phyloP scores from a whole-genome alignment of 2,329 filamentous ascomycete genomes.

The Gyromitra esculenta region DNA sequence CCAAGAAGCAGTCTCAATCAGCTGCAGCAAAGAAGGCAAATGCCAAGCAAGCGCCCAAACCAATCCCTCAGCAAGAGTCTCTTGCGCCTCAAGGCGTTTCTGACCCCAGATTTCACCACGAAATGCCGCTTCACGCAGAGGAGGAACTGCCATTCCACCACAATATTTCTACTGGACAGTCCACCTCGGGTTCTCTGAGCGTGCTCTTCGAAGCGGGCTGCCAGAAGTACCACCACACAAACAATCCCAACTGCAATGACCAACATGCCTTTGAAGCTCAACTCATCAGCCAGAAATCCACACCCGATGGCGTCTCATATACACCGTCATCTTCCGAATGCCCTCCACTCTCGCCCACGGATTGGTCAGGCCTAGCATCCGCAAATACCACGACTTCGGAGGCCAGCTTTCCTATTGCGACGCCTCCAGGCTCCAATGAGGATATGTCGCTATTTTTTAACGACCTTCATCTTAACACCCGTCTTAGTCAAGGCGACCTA shows the following conservation, averaged over 20 bases:
- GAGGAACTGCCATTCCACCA: constrained; percentile 9
- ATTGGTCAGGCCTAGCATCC: constrained; percentile 42
- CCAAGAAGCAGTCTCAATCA: constrained; percentile 47
- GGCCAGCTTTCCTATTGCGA: constrained; percentile 29
- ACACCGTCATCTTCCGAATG: constrained; percentile 40
- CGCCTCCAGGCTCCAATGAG: constrained; percentile 40
- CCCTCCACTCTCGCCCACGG: constrained; percentile 40
- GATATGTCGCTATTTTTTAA: constrained; percentile 51
- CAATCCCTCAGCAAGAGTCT: constrained; percentile 9
- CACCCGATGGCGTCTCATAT: constrained; percentile 27
- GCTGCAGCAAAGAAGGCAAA: constrained; percentile 28
- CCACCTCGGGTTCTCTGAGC: constrained; percentile 4
- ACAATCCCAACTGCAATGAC: not conserved
- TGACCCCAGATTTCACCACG: constrained; percentile 24
- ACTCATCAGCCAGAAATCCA: constrained; percentile 21
- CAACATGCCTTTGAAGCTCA: constrained; percentile 27
- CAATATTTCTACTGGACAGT: constrained; percentile 11
- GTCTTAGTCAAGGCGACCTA: constrained; percentile 26
- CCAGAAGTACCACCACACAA: constrained; percentile 16
- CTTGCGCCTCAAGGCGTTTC: not conserved
- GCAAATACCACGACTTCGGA: constrained; percentile 34
- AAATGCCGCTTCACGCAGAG: not conserved
- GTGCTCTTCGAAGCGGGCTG: constrained; percentile 37
- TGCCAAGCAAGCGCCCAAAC: constrained; percentile 4
- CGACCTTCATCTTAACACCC: constrained; percentile 34